Evolutionary conservation across 495 filamentous ascomycete genomes (phyloP).

Genomic region (Xylaria grammica): DNA sequence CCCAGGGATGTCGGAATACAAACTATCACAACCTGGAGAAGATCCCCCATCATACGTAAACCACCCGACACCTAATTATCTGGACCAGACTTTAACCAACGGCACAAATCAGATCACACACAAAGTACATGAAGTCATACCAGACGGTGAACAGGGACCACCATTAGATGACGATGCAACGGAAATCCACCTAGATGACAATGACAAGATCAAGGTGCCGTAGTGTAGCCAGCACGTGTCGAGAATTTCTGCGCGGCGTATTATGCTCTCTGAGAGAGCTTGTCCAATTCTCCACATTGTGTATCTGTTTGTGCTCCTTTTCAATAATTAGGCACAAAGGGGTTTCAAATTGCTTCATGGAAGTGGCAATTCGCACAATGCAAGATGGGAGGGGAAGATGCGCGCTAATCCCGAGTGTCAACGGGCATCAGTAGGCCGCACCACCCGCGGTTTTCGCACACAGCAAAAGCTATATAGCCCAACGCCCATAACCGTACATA

Average conservation of each 20-base stretch:
- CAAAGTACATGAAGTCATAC: conserved; percentile 41
- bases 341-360: background rate
- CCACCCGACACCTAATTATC: conserved; percentile 21
- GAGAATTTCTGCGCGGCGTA: background rate
- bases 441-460: background rate
- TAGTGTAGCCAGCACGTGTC: conserved; percentile 12
- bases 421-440: no score
- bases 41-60: conserved; percentile 28
- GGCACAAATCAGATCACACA: conserved; percentile 40
- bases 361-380: no score
- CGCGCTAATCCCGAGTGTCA: no score
- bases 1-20: conserved; percentile 32
- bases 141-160: conserved; percentile 35
- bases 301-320: background rate
- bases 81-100: conserved; percentile 30
- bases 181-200: conserved; percentile 52
- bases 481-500: background rate
- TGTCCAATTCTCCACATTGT: background rate
- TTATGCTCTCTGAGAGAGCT: background rate
- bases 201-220: conserved; percentile 34
- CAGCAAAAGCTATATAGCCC: background rate
- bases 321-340: background rate
- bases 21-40: conserved; percentile 24
- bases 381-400: no score
- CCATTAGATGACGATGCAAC: conserved; percentile 48